Evolutionary conservation across 768 basidiomycete species (phyloP).

Genomic region (Lactifluus echinatus): DNA sequence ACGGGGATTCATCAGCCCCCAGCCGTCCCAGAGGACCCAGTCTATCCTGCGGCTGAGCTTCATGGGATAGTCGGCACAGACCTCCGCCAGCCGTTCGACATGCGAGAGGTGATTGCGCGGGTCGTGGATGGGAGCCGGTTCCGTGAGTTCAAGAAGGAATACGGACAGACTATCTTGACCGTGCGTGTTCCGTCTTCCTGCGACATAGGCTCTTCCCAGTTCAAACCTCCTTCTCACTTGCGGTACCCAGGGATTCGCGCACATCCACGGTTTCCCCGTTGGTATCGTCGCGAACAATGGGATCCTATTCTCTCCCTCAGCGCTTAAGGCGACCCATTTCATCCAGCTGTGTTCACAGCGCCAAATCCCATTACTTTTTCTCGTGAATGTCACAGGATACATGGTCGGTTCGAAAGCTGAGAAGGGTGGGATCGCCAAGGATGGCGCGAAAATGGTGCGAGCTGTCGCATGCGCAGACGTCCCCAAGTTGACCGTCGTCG

Average conservation of each 20-base stretch:
- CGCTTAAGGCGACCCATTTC: conserved; percentile 91
- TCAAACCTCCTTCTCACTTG: background rate
- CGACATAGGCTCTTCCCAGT: background rate
- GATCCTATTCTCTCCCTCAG: conserved; percentile 89
- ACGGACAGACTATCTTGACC: conserved; percentile 83
- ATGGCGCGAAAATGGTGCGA: conserved; percentile 96
- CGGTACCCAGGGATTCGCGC: conserved; percentile 79
- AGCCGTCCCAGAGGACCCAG: conserved; percentile 54
- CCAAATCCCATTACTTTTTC: conserved; percentile 80
- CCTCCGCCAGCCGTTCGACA: conserved; percentile 80
- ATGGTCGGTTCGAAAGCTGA: conserved; percentile 98
- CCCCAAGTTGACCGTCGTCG: conserved; percentile 87
- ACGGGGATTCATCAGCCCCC: too few species aligned
- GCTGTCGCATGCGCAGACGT: conserved; percentile 91
- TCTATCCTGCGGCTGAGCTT: conserved; percentile 74
- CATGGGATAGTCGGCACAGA: conserved; percentile 92
- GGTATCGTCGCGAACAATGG: conserved; percentile 94
- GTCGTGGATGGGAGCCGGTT: conserved; percentile 88
- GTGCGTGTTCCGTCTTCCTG: conserved; percentile 38
- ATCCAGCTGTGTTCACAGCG: conserved; percentile 92
- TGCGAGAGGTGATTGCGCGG: conserved; percentile 89
- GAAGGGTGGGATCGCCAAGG: conserved; percentile 89
- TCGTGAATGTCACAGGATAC: conserved; percentile 96
- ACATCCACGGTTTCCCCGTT: conserved; percentile 81
- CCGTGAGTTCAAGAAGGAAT: conserved; percentile 94